Evolutionary conservation across 2,329 filamentous ascomycete species (phyloP), one percentile per base, ranked within the genome.

Genomic region (Colletotrichum australisinense): DNA sequence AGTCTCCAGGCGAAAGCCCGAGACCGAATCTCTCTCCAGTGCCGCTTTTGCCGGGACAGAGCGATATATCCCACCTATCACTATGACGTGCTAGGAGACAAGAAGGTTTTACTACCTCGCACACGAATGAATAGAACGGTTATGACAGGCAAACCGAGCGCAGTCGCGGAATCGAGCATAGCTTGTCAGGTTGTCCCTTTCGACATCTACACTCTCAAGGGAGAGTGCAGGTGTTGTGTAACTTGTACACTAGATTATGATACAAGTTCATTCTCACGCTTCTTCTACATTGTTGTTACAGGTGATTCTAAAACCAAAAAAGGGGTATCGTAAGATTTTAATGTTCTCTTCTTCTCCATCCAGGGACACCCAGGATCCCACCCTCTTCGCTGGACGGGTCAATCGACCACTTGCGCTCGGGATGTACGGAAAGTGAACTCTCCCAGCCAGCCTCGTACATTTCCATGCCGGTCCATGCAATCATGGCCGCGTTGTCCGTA

Each of bases 401-500:
- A 81, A 97, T 88, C 2, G 91, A 86, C 95, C 95, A 98, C 80
- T 91, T 93, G 59, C 88, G 87, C 58, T 93, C 79, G 2, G 92
- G 88, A 59, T 88, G 80, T 69, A 92, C 88, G 28, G 85, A 86
- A 69, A 95, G 78, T 24, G 89, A 88, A 9, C 91, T 92, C 72
- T 86, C 83, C 87, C 90, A 95, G 0, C 96, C 95, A 1, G 89
- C 90, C 81, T 93, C 89, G 79, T 90, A 98, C 95, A 99, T 98
- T 83, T 98, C 95, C 76, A 95, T 88, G 0, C 93, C 97, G 1
- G 95, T 88, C 96, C 97, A 98, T 1, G 93, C 96, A 80, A 98
- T 95, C 97, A 99, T 99, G 60, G 95, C 94, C 14, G 97, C 97
- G 82, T 99, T 98, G 79, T 99, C 97, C 0, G 95, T 98, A 80